phyloP scores from a whole-genome alignment of 2,329 filamentous ascomycete species.

The Aureobasidium vineae region DNA sequence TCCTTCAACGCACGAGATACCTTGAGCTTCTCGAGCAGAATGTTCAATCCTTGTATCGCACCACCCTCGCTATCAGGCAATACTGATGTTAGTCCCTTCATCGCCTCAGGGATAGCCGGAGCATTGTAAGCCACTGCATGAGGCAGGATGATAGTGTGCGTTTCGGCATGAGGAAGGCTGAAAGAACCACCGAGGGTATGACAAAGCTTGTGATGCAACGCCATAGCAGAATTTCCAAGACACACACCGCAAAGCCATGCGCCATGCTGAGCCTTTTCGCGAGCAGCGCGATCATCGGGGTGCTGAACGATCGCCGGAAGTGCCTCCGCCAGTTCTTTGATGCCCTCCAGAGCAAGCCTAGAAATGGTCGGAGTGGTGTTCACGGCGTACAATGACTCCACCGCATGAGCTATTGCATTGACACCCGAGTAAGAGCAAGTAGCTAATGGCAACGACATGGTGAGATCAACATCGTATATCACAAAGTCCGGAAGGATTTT shows the following conservation, averaged over 20 bases:
- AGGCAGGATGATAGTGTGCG: conserved; percentile 62
- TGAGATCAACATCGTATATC: conserved; percentile 64
- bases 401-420: conserved; percentile 66
- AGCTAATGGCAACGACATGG: conserved; percentile 55
- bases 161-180: conserved; percentile 63
- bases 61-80: conserved; percentile 59
- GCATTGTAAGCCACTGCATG: conserved; percentile 64
- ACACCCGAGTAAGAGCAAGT: conserved; percentile 60
- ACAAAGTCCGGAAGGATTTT: conserved; percentile 61
- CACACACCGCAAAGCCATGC: conserved; percentile 64
- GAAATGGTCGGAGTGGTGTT: conserved; percentile 61
- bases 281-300: conserved; percentile 34
- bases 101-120: conserved; percentile 53
- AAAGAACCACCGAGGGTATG: conserved; percentile 64
- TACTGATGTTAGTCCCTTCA: conserved; percentile 53
- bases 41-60: conserved; percentile 57
- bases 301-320: conserved; percentile 55
- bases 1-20: conserved; percentile 55
- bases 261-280: conserved; percentile 55
- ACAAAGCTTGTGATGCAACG: conserved; percentile 66
- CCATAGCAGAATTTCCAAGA: conserved; percentile 60
- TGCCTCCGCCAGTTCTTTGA: conserved; percentile 52
- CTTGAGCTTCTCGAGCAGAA: conserved; percentile 53
- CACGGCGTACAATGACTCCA: conserved; percentile 61
- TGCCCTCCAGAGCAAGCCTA: conserved; percentile 58